A percentile compares a stretch with the other conserved stretches of the same genome.
phyloP scores from a whole-genome alignment of 352 stramenopile genomes.

The Globisporangium okanoganense region DNA sequence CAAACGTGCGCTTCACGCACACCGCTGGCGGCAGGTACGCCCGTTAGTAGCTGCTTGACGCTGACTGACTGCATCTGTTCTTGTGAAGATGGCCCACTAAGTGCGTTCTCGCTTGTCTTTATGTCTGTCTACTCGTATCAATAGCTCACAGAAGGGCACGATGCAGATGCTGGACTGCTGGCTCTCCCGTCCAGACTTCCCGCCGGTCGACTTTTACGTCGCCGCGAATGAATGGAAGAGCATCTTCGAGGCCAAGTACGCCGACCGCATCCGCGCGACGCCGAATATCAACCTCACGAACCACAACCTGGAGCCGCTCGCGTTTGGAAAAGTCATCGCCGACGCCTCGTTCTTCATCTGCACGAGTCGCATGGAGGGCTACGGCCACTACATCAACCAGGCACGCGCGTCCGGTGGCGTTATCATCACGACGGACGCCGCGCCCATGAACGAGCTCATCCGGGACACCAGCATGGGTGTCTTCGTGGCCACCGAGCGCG shows the following conservation, averaged over 20 bases:
- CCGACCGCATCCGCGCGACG: no score
- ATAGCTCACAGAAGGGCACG: conserved; percentile 50
- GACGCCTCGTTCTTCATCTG: conserved; percentile 48
- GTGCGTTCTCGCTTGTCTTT: background rate
- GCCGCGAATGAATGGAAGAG: no score
- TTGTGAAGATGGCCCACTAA: background rate
- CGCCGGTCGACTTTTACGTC: conserved; percentile 28
- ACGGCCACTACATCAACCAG: conserved; percentile 70
- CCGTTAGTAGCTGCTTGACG: no score
- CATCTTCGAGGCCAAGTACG: no score
- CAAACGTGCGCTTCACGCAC: conserved; percentile 26
- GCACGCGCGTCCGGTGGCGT: conserved; percentile 37
- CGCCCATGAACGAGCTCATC: conserved; percentile 63
- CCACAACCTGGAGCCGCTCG: conserved; percentile 19
- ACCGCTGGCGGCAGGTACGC: conserved; percentile 19
- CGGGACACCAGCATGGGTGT: background rate
- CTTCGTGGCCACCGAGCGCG: background rate
- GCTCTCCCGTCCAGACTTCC: conserved; percentile 30
- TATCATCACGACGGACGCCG: conserved; percentile 38
- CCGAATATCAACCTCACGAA: conserved; percentile 5
- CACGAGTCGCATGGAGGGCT: conserved; percentile 56
- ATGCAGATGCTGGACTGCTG: conserved; percentile 46
- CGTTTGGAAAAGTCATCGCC: conserved; percentile 39
- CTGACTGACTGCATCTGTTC: background rate
- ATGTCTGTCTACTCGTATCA: background rate